Percentiles rank a stretch among this genome's conserved stretches.
These are phyloP conservation scores for Raffaelea arxii DNA, from an alignment of 2,329 filamentous ascomycete genomes.

Conservation along the genomic window DNA sequence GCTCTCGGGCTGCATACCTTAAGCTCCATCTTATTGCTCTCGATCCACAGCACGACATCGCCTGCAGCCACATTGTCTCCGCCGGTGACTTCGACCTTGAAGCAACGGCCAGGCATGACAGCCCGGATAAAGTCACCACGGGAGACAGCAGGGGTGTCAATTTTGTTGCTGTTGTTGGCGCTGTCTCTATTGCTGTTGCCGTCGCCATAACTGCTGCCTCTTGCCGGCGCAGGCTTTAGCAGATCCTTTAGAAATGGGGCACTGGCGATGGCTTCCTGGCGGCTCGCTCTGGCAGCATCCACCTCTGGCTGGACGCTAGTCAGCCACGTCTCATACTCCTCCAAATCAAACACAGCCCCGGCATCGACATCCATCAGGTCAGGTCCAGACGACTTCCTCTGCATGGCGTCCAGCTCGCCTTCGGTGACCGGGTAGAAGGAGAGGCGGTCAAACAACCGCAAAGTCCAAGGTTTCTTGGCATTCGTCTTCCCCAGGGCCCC, in stretches of 20 bases:
- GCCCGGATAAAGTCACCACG: not conserved
- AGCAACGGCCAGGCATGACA: constrained; percentile 1
- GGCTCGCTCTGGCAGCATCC: not conserved
- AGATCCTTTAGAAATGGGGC: not conserved
- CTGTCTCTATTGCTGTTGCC: not conserved
- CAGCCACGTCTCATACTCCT: constrained; percentile 23
- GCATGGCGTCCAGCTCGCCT: constrained; percentile 35
- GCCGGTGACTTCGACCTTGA: not conserved
- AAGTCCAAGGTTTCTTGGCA: constrained; percentile 39
- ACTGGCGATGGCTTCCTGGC: not conserved
- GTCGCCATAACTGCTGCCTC: not conserved
- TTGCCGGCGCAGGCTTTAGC: not conserved
- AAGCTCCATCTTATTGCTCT: constrained; percentile 6
- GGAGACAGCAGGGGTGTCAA: not conserved
- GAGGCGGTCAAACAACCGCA: constrained; percentile 47
- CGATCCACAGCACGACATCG: constrained; percentile 1
- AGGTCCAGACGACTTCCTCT: constrained; percentile 16
- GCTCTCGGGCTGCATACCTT: not conserved
- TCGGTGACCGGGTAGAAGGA: constrained; percentile 44
- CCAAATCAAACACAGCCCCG: constrained; percentile 15
- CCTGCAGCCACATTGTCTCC: not conserved
- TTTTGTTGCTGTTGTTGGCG: not conserved
- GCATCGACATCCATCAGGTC: no score
- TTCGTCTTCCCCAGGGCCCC: constrained; percentile 20
- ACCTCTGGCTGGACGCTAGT: constrained; percentile 12